A percentile compares a stretch with the other conserved stretches of the same genome.
Conservation (phyloP, 768 basidiomycete genomes). For the Macrolepiota albuminosa region DNA sequence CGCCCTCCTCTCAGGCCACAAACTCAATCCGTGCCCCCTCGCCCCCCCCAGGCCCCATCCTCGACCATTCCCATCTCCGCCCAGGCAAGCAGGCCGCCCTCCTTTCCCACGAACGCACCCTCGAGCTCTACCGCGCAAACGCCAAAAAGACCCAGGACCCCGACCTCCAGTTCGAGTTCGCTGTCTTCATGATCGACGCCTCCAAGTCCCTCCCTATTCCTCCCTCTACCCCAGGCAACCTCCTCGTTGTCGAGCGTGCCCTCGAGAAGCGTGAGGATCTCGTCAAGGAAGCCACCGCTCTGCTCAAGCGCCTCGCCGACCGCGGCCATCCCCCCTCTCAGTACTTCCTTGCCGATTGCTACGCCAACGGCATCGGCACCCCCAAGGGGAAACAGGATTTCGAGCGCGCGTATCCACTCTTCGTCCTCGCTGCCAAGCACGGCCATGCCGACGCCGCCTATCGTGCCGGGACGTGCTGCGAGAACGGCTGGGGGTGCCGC, state of each 20-base stretch:
- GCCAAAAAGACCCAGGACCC: slow-evolving; percentile 99
- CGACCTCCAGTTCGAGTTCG: slow-evolving; percentile 96
- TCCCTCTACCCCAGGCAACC: slow-evolving; percentile 60
- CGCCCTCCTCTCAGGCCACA: slow-evolving; percentile 39
- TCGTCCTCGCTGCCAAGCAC: slow-evolving; percentile 94
- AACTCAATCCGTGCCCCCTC: slow-evolving; percentile 66
- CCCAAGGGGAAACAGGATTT: slow-evolving; percentile 90
- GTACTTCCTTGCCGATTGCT: slow-evolving; percentile 98
- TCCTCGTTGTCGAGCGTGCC: slow-evolving; percentile 78
- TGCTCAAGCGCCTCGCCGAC: slow-evolving; percentile 90
- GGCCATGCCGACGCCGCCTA: slow-evolving; percentile 94
- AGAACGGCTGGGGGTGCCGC: slow-evolving; percentile 98
- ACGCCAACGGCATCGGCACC: slow-evolving; percentile 96
- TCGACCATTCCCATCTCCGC: slow-evolving; percentile 89
- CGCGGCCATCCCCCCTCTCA: slow-evolving; percentile 92
- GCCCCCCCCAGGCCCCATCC: slow-evolving; percentile 64
- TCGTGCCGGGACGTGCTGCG: slow-evolving; percentile 95
- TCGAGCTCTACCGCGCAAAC: slow-evolving; percentile 95
- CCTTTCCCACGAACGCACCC: slow-evolving; percentile 91
- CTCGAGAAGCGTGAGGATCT: slow-evolving; percentile 83
- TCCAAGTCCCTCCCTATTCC: slow-evolving; percentile 87
- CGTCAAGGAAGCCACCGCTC: slow-evolving; percentile 77
- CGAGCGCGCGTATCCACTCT: slow-evolving; percentile 94
- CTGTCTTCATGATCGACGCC: slow-evolving; percentile 98
- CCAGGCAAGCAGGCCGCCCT: slow-evolving; percentile 92